Percentiles rank a stretch among this genome's conserved stretches.
These are phyloP conservation scores for Farysia itapuensis DNA, from an alignment of 1,284 basidiomycete genomes.

Conservation along the genomic window DNA sequence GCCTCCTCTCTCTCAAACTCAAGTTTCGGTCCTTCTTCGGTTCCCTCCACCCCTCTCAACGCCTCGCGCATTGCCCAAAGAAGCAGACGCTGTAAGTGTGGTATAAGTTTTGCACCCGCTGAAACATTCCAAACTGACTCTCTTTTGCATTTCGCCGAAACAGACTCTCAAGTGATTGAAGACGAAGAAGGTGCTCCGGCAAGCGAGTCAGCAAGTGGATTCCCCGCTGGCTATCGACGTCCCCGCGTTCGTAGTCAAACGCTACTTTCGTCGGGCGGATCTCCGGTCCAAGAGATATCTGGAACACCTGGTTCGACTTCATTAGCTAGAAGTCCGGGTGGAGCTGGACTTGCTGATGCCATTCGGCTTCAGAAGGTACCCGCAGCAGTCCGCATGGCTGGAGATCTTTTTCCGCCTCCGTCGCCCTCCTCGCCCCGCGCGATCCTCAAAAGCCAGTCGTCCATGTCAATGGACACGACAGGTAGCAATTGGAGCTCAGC, in stretches of 20 bases:
- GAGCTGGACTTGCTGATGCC: conserved; percentile 54
- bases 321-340: conserved; percentile 4
- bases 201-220: not conserved
- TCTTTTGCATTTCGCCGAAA: too few species aligned
- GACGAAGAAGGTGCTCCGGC: not conserved
- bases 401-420: conserved; percentile 60
- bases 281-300: conserved; percentile 5
- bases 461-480: conserved; percentile 13
- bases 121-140: too few species aligned
- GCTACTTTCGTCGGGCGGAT: too few species aligned
- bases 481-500: not conserved
- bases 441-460: conserved; percentile 33
- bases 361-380: conserved; percentile 65
- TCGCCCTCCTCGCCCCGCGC: conserved; percentile 24
- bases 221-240: conserved; percentile 18
- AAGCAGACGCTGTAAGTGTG: not conserved
- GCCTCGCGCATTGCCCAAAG: not conserved
- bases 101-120: too few species aligned
- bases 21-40: conserved; percentile 13
- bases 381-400: conserved; percentile 64
- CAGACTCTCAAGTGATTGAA: conserved; percentile 22
- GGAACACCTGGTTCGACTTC: conserved; percentile 18
- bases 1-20: conserved; percentile 22
- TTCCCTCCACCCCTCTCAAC: conserved; percentile 17
- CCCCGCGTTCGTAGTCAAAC: conserved; percentile 50